Evolutionary conservation across 2,329 filamentous ascomycete species (phyloP), one percentile per base, ranked within the genome.

Genomic region (Clarireedia monteithiana): DNA sequence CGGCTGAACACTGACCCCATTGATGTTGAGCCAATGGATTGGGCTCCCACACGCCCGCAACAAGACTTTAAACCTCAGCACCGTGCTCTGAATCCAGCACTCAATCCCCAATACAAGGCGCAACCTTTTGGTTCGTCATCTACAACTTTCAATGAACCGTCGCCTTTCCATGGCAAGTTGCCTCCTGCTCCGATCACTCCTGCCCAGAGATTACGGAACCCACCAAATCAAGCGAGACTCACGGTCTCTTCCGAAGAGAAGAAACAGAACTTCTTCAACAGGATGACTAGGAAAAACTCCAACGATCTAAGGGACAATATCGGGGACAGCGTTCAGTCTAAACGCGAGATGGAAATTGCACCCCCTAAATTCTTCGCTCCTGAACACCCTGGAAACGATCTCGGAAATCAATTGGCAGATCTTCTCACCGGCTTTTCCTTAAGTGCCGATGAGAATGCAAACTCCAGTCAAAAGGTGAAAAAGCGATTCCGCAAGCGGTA

Each of bases 181-280:
- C 88, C 88, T 4, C 77, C 84, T 0, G 84, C 85, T 1, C 87
- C 88, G 14, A 80, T 77, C 14, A 80, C 78, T n/a, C 84, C 85
- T 23, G 83, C 84, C 2, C 80, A 83, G 42, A 76, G 77, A 45
- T 69, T 83, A 6, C 76, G 81, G 34, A 88, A 86, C 58, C 84
- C 84, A 1, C 78, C 79, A 4, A 81, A 79, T 58, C 73, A 76
- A 38, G 77, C 82, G 0, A 70, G 78, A 1, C 71, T 85, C 26
- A 73, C 75, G 66, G 64, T 79, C 68, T 62, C 75, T 66, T 42
- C 75, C 59, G 34, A 73, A 70, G 66, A 75, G 68, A 65, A 67
- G 53, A 74, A 76, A 59, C 72, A 76, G 26, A 76, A 77, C 54
- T 80, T 82, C 66, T 84, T 83, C 66, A 67, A 62, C 23, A 60